Evolutionary conservation across 2,329 filamentous ascomycete species (phyloP), one percentile per base, ranked within the genome.

Genomic region (Aspergillus felis): DNA sequence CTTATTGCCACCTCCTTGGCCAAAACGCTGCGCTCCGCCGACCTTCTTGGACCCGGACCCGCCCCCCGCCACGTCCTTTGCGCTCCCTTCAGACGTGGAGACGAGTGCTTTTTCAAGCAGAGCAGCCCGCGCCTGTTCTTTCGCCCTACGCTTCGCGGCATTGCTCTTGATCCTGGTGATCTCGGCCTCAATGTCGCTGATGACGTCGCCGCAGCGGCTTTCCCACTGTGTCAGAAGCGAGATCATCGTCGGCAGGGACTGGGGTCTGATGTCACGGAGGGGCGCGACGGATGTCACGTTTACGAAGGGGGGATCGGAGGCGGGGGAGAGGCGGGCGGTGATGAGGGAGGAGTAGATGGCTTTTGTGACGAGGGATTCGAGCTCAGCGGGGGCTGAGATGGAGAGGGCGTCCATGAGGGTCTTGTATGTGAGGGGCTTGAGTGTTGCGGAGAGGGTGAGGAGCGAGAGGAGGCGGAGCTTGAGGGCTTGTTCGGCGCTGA

Each of bases 381-480:
- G 85, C 48, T 90, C 85, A 46, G 88, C 82, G 25, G 84, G 71
- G 35, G 83, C 84, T 29, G 82, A 69, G 17, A 97, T 85, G 55
- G 82, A 84, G 48, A 99, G 85, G 0, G 83, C 80, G 6, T 72
- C 63, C 67, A 87, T 84, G 24, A 97, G 85, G 32, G 83, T 79
- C 22, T 79, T 70, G 77, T 99, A 99, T 53, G 84, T 88, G 25
- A 97, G 86, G 42, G 86, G 84, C 55, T 78, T 74, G 50, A 83
- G 81, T 61, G 88, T 84, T 59, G 85, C 83, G 57, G 91, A 88
- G 59, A 97, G 86, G 0, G 90, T 88, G 49, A 99, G 82, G 60
- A 99, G 85, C 22, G 92, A 91, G 42, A 99, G 88, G 70, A 97
- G 91, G 54, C 91, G 89, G 47, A 99, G 89, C 78, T 99, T 99